Base-by-base conservation (phyloP, 1,284 basidiomycete genomes). In the Calocybe gambosa region DNA sequence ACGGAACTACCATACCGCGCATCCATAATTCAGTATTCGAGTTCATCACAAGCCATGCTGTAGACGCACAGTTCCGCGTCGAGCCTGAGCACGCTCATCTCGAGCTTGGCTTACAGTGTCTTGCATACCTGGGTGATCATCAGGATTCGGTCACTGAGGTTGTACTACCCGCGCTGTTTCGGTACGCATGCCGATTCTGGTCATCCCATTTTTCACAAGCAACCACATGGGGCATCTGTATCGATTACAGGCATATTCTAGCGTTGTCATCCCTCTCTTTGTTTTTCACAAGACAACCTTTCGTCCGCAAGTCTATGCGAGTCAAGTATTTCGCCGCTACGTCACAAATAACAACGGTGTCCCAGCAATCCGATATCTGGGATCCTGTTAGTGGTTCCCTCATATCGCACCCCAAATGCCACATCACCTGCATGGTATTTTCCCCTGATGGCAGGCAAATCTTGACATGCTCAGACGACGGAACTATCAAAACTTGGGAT, bases 11-110 rank as follows among this genome's bases (percentile, higher is more conserved):
- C 8, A 31, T 50, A 8, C 49, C 49, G 3, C 49, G 48, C n/a
- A 39, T 46, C 6, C 48, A 50, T 16, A 50, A 50, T 16, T 50
- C 48, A 5, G 45, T 50, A n/a, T 50, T 34, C 23, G 49, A 50
- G 21, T 50, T 39, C 21, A 43, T 50, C 36, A 50, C 45, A n/a
- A 47, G 46, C 23, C 26, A 21, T 18, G 21, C 39, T 13, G 46
- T 37, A 6, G 46, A 45, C 18, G 13, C 10, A 13, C 35, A 26
- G 6, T 46, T 46, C 15, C 49, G 42, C 7, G 18, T 51, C 16
- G 21, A 45, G 19, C 31, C 36, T 0, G 21, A 36, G 1, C 13
- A 7, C 1, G 21, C 49, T 2, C 21, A 51, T 7, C 42, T 38
- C 18, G 50, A 51, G n/a, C 28, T 51, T 8, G 50, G 21, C 2